These are phyloP conservation scores for Chlorella variabilis DNA, from an alignment of 163 green algal genomes.

Conservation along the genomic window DNA sequence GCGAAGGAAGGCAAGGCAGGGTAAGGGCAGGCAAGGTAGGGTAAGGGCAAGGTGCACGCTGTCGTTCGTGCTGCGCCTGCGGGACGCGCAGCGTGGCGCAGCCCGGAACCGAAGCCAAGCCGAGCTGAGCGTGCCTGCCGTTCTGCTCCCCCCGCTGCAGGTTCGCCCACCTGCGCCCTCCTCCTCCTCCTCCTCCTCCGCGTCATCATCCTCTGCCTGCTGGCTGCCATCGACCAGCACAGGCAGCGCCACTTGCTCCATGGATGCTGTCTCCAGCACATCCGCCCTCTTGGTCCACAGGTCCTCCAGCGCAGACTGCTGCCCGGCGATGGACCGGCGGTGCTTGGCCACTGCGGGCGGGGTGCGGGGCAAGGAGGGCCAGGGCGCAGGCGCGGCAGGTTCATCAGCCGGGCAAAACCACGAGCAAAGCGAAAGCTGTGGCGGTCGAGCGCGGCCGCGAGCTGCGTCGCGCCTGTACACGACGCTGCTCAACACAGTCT, in stretches of 20 bases:
- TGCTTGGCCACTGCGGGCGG: conserved; percentile 18
- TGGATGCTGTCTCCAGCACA: conserved; percentile 56
- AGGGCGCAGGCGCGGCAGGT: neutral
- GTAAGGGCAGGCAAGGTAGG: neutral
- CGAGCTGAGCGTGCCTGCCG: no score
- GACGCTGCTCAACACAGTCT: neutral
- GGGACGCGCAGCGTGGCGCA: no score
- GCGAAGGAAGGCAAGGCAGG: neutral
- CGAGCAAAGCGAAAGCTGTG: no score
- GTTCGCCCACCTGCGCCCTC: neutral
- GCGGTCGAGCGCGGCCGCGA: no score
- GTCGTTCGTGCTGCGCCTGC: no score
- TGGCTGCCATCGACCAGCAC: neutral
- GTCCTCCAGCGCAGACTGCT: conserved; percentile 7
- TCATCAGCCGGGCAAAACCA: no score
- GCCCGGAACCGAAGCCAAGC: no score
- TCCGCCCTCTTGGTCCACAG: conserved; percentile 42
- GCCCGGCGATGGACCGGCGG: conserved; percentile 17
- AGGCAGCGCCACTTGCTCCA: conserved; percentile 57
- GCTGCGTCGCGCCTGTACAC: neutral
- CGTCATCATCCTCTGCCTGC: conserved; percentile 25
- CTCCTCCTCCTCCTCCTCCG: conserved; percentile 42
- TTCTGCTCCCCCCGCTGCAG: no score
- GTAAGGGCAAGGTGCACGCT: no score
- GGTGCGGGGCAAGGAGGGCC: neutral